Conservation (phyloP, 2,329 filamentous ascomycete species). For the Cercospora sp. region DNA sequence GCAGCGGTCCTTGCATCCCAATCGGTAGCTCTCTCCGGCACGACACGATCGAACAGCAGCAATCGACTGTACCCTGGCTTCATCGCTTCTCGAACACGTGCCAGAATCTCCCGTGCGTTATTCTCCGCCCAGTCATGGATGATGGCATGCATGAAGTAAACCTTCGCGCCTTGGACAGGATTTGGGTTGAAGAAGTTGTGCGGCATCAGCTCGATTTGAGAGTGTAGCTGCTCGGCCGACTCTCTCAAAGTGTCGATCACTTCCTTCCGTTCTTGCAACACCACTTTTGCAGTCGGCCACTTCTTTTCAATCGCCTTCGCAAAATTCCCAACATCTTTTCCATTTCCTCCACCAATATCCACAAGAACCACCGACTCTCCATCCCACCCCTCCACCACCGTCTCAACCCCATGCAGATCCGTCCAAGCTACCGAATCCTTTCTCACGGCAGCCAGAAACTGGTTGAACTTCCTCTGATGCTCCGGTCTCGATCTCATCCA, state of each 20-base stretch:
- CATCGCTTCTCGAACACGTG: slow-evolving; percentile 29
- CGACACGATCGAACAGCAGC: slow-evolving; percentile 32
- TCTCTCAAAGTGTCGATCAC: background rate
- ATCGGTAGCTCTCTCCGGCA: slow-evolving; percentile 25
- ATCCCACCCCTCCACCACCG: slow-evolving; percentile 19
- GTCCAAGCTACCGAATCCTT: slow-evolving; percentile 15
- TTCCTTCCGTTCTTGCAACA: slow-evolving; percentile 19
- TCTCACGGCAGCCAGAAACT: slow-evolving; percentile 18
- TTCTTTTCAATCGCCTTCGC: background rate
- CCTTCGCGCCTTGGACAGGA: slow-evolving; percentile 32
- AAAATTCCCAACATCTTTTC: slow-evolving; percentile 21
- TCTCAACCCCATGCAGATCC: slow-evolving; percentile 8
- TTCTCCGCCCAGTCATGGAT: slow-evolving; percentile 32
- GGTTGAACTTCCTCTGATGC: slow-evolving; percentile 18
- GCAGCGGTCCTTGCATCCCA: slow-evolving; percentile 16
- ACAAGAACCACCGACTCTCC: slow-evolving; percentile 22
- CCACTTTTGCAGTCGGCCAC: background rate
- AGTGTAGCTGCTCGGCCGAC: background rate
- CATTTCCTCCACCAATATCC: slow-evolving; percentile 32
- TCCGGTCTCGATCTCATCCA: slow-evolving; percentile 4
- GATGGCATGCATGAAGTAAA: slow-evolving; percentile 33
- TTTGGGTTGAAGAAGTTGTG: slow-evolving; percentile 29
- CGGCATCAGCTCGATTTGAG: slow-evolving; percentile 14
- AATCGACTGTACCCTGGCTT: slow-evolving; percentile 30
- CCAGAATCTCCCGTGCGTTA: slow-evolving; percentile 27